Percentiles rank a stretch among this genome's conserved stretches.
These are phyloP conservation scores for Zhuliangozyma blackwelliae DNA, from an alignment of 1,139 yeast species.

Conservation along the genomic window DNA sequence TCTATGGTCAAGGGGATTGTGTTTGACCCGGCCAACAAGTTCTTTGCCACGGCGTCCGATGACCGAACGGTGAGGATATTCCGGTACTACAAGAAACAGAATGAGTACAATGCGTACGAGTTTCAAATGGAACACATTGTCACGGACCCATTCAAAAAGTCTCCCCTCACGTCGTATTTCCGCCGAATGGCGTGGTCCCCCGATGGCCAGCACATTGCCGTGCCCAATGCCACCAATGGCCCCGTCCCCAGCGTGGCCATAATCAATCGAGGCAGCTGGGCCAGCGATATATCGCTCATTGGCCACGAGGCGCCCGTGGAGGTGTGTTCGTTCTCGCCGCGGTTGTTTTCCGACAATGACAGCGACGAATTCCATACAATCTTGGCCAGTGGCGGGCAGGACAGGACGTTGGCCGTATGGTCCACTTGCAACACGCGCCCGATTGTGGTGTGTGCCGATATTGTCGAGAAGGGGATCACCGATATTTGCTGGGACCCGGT, in stretches of 20 bases:
- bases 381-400: slow-evolving; percentile 79
- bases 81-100: slow-evolving; percentile 65
- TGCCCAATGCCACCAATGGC: slow-evolving; percentile 95
- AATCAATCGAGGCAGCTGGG: slow-evolving; percentile 91
- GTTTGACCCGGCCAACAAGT: slow-evolving; percentile 96
- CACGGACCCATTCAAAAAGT: slow-evolving; percentile 76
- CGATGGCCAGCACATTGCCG: slow-evolving; percentile 94
- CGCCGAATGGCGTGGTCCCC: slow-evolving; percentile 96
- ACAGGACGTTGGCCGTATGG: slow-evolving; percentile 69
- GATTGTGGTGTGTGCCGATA: slow-evolving; percentile 58
- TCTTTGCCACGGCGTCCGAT: slow-evolving; percentile 94
- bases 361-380: slow-evolving; percentile 40
- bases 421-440: slow-evolving; percentile 60
- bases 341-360: slow-evolving; percentile 38
- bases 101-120: slow-evolving; percentile 66
- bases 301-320: slow-evolving; percentile 98
- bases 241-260: slow-evolving; percentile 90
- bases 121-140: slow-evolving; percentile 84
- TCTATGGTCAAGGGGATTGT: slow-evolving; percentile 95
- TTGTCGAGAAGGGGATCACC: slow-evolving; percentile 60
- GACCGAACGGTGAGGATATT: slow-evolving; percentile 87
- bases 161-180: slow-evolving; percentile 90
- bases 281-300: slow-evolving; percentile 75
- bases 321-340: slow-evolving; percentile 85
- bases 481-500: slow-evolving; percentile 72